Evolutionary conservation across 2,329 filamentous ascomycete species (phyloP).

Genomic region (Colletotrichum plurivorum): DNA sequence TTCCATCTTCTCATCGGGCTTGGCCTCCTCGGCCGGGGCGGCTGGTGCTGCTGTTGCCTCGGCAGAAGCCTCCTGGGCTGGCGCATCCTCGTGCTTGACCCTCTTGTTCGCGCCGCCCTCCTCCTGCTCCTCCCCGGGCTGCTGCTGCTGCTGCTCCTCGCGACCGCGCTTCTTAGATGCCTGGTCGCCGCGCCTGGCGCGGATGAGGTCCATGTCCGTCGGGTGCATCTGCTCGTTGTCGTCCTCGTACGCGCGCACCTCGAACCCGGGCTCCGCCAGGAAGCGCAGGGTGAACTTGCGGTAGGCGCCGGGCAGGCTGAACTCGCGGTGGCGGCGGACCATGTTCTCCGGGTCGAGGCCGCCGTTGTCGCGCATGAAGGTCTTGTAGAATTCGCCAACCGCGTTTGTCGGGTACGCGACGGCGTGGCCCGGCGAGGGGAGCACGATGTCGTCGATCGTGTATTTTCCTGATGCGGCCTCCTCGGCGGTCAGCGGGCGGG

Average conservation of each 20-base stretch:
- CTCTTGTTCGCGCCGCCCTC: slow-evolving; percentile 42
- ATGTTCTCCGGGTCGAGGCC: slow-evolving; percentile 86
- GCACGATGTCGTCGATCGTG: slow-evolving; percentile 87
- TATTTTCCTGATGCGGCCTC: slow-evolving; percentile 84
- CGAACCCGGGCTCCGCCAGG: slow-evolving; percentile 71
- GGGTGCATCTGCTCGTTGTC: slow-evolving; percentile 88
- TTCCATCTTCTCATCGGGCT: slow-evolving; percentile 25
- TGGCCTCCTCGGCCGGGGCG: not conserved
- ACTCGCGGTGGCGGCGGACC: slow-evolving; percentile 87
- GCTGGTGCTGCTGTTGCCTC: not conserved
- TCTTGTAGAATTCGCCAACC: slow-evolving; percentile 85
- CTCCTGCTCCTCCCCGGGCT: slow-evolving; percentile 19
- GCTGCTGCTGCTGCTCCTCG: slow-evolving; percentile 38
- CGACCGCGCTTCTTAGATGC: slow-evolving; percentile 35
- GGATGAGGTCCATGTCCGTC: slow-evolving; percentile 84
- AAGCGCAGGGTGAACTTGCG: slow-evolving; percentile 85
- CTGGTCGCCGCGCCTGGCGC: slow-evolving; percentile 54
- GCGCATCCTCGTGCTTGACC: slow-evolving; percentile 33
- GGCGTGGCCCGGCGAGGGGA: slow-evolving; percentile 94
- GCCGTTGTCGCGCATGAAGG: slow-evolving; percentile 90
- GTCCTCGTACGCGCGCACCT: slow-evolving; percentile 78
- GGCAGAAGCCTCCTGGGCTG: not conserved
- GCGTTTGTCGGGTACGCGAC: slow-evolving; percentile 88
- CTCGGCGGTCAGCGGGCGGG: slow-evolving; percentile 80
- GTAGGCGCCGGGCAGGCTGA: slow-evolving; percentile 90